Base-by-base conservation (phyloP, 2,329 filamentous ascomycete species). In the Xylariaceae sp. region DNA sequence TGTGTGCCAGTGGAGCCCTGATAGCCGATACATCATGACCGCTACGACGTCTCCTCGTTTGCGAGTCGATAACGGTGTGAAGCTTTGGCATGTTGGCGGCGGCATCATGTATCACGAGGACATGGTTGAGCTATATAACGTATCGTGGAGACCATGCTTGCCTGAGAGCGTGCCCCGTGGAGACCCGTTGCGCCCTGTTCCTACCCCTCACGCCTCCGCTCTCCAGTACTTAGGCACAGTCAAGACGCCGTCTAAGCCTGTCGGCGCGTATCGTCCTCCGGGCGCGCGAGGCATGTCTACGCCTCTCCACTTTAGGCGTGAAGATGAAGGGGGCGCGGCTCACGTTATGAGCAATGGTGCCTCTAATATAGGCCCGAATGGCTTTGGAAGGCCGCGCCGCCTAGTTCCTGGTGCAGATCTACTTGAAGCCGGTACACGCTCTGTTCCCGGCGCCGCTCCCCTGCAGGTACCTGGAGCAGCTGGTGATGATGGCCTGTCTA, bases 21-120 rank as follows among this genome's bases (percentile, higher is more conserved):
- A 99, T 74, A 96, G 94, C 68, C 91, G 89, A 70, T 95, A 93
- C 74, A 93, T 99, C 72, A 84, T 99, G 80, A 98, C 95, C 37
- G 95, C 95, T n/a, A 99, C 94, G 17, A 98, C 94, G 12, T 97
- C 92, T 65, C 95, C 95, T 4, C 89, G 95, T 62, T 85, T 99
- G 56, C 90, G 95, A 66, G 95, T 99, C 39, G 95, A 99, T 79
- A 99, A 99, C 69, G 95, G 94, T 58, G 84, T 99, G 66, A 93
- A 93, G 73, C 85, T 99, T 67, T 99, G 93, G 91, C 94, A 99
- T 74, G 89, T 96, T 29, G 85, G 87, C 62, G 95, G 95, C 41
- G 83, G 83, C 31, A 80, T 99, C 67, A 93, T 97, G 89, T 99
- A 97, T 81, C 91, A 92, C 70, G 90, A 96, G 76, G 95, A 98